phyloP scores from a whole-genome alignment of 1,284 basidiomycete species.

The Amanita bisporigera region DNA sequence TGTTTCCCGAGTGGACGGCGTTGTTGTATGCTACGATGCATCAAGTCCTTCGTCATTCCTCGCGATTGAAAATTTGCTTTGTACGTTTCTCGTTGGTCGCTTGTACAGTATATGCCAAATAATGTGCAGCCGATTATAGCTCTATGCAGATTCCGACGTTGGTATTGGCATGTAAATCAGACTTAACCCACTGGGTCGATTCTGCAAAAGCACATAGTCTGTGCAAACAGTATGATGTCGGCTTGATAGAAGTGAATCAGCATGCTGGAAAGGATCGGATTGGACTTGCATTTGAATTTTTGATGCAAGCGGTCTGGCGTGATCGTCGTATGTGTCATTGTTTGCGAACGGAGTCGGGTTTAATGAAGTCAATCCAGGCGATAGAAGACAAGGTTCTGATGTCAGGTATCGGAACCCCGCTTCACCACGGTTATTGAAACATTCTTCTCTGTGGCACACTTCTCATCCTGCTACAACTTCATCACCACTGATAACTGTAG shows the following conservation, averaged over 20 bases:
- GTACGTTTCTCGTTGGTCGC: constrained; percentile 49
- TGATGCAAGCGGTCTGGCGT: constrained; percentile 63
- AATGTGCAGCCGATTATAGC: constrained; percentile 57
- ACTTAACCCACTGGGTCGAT: constrained; percentile 61
- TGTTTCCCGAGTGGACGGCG: constrained; percentile 66
- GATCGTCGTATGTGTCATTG: constrained; percentile 53
- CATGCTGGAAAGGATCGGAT: constrained; percentile 66
- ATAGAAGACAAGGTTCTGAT: constrained; percentile 42
- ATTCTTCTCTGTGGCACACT: constrained; percentile 59
- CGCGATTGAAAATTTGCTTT: constrained; percentile 64
- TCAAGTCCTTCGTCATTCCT: constrained; percentile 62
- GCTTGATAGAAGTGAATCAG: constrained; percentile 69
- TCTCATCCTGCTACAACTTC: constrained; percentile 57
- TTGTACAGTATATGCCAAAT: constrained; percentile 20
- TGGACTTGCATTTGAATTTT: constrained; percentile 66
- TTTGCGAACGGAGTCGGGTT: constrained; percentile 8
- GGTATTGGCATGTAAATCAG: constrained; percentile 78
- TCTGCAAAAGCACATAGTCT: constrained; percentile 56
- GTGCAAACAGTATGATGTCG: constrained; percentile 62
- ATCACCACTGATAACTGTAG: constrained; percentile 43
- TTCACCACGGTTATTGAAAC: constrained; percentile 62
- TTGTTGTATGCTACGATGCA: constrained; percentile 78
- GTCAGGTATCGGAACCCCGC: constrained; percentile 67
- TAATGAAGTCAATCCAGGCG: constrained; percentile 27
- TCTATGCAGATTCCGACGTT: constrained; percentile 63